Evolutionary conservation across 2,329 filamentous ascomycete genomes (phyloP), one percentile per base, ranked within the genome.

Genomic region (Didymella arachidicola): DNA sequence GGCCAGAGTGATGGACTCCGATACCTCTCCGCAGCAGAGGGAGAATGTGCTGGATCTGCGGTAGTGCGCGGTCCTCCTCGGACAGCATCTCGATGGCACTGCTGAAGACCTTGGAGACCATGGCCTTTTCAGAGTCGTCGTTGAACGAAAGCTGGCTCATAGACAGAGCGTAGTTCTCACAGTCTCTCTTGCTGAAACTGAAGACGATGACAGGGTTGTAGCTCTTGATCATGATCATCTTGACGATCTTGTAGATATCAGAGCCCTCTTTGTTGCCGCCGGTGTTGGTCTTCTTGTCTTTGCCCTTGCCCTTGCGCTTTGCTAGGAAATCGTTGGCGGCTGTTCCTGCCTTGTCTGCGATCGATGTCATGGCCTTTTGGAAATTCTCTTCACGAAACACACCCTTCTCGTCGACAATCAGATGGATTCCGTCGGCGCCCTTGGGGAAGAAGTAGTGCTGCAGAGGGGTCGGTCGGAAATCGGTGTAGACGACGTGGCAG

Each of bases 161-260:
- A 67, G 92, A 87, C 45, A 99, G 82, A 1, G 95, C 95, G 77
- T 95, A 88, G 62, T 89, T 88, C 79, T 99, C 95, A 75, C 94
- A 97, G 71, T 98, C 94, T 65, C 94, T 86, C 82, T 99, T 99
- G 84, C 93, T 97, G 81, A 99, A 99, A 79, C 94, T 98, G 86
- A 99, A 99, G 38, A 99, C 93, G 74, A 99, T 99, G 70, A 98
- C 95, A 0, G 95, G 95, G 72, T 99, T 97, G 79, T 95, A 96
- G 74, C 91, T 95, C 81, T 93, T 97, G 79, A 92, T 85, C 89
- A 99, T 96, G 68, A 98, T 96, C 95, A 99, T 99, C 78, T 91
- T 91, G 66, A 99, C 91, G 71, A 99, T 97, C 83, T 97, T 98
- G 81, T 92, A 93, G 61, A 99, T 97, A 78, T 99, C 95, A 1